phyloP scores from a whole-genome alignment of 2,329 filamentous ascomycete genomes.

The Lachnellula subtilissima region DNA sequence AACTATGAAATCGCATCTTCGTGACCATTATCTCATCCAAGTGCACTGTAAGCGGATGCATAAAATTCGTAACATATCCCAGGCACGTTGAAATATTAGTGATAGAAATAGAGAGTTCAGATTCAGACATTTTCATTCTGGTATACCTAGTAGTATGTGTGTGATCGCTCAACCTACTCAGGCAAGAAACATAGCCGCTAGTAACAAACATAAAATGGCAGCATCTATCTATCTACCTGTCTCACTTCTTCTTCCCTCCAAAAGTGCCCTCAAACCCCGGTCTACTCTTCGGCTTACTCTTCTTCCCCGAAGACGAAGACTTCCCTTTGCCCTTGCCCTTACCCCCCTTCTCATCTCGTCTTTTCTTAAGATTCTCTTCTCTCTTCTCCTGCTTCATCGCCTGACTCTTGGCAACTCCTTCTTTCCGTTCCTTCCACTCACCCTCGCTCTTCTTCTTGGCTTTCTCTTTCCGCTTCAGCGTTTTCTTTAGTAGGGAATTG shows the following conservation, averaged over 20 bases:
- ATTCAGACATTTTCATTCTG: too few relatives aligned
- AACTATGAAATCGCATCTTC: too few relatives aligned
- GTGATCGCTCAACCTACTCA: not conserved
- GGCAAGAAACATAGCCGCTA: not conserved
- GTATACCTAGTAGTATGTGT: not conserved
- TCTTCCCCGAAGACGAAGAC: slow-evolving; percentile 29
- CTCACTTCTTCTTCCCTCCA: slow-evolving; percentile 23
- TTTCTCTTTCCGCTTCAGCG: slow-evolving; percentile 86
- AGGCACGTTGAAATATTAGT: not conserved
- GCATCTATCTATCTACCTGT: not conserved
- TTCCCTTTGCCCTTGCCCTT: slow-evolving; percentile 52
- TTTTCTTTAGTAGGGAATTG: slow-evolving; percentile 83
- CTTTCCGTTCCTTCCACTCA: slow-evolving; percentile 73
- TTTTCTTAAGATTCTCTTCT: slow-evolving; percentile 70
- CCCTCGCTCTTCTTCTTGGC: slow-evolving; percentile 87
- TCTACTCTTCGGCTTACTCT: slow-evolving; percentile 39
- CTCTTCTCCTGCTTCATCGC: slow-evolving; percentile 78
- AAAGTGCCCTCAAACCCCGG: slow-evolving; percentile 55
- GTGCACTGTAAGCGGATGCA: too few relatives aligned
- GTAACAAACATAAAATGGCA: too few relatives aligned
- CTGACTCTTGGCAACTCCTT: slow-evolving; percentile 69
- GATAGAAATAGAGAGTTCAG: too few relatives aligned
- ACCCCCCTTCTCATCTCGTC: slow-evolving; percentile 68
- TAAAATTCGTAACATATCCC: not conserved
- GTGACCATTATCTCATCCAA: too few relatives aligned